Conservation (phyloP, 225 moss, liverwort and hornwort species). For the Thuidium tamariscinum region DNA sequence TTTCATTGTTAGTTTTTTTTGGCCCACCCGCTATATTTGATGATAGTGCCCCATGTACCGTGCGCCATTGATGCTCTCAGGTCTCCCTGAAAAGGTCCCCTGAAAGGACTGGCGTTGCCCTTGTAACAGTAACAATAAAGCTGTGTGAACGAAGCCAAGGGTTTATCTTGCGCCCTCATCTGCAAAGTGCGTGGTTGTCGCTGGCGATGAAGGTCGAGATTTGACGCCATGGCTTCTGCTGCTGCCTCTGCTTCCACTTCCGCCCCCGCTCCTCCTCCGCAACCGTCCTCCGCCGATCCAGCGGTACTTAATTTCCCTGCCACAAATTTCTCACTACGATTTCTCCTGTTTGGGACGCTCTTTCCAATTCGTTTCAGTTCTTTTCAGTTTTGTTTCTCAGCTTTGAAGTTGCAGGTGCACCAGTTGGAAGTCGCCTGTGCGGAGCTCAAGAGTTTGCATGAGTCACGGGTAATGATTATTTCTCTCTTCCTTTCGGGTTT, state of each 20-base stretch:
- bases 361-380: not conserved
- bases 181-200: not conserved
- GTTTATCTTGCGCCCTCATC: not conserved
- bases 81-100: too few species aligned
- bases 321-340: not conserved
- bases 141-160: not conserved
- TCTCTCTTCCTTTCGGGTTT: not conserved
- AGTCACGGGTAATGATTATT: slow-evolving; percentile 28
- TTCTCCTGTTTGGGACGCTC: not conserved
- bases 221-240: slow-evolving; percentile 10
- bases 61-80: not conserved
- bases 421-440: slow-evolving; percentile 59
- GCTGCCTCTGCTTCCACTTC: not conserved
- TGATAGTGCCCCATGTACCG: not conserved
- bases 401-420: slow-evolving; percentile 38
- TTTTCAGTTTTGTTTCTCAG: not conserved
- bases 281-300: not conserved
- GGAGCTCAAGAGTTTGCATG: slow-evolving; percentile 55
- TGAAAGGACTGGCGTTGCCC: too few species aligned
- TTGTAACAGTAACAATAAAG: not conserved
- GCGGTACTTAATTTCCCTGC: not conserved
- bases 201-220: not conserved
- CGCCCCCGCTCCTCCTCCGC: not conserved
- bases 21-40: not conserved
- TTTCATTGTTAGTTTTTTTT: not conserved